These are phyloP conservation scores for Euptelea pleiosperma DNA, from an alignment of 164 flowering plant species.

Conservation along the genomic window DNA sequence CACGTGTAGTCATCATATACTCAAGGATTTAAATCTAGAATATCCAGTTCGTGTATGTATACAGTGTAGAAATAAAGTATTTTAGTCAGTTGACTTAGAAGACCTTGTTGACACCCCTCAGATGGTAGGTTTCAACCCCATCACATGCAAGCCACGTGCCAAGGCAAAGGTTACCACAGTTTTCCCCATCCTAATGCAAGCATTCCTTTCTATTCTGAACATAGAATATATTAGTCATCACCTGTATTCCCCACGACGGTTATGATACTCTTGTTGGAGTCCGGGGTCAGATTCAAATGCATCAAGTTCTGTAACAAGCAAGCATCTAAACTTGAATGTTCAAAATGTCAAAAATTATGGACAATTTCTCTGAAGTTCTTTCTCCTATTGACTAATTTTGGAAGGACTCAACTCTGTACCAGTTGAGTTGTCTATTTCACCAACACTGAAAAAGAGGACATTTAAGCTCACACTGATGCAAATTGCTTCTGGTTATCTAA, in stretches of 20 bases:
- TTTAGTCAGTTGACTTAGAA: no score
- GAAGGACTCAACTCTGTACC: background rate
- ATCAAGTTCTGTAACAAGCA: conserved; percentile 25
- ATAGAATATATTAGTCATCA: conserved; percentile 10
- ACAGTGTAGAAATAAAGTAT: background rate
- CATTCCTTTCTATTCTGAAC: background rate
- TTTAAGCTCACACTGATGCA: background rate
- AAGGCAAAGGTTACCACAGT: no score
- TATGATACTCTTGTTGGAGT: conserved; percentile 49
- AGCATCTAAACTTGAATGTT: conserved; percentile 5
- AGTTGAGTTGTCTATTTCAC: background rate
- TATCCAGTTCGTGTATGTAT: no score
- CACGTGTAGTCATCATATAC: no score
- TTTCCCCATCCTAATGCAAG: background rate
- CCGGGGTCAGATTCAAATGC: conserved; percentile 61
- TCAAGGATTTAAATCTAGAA: no score
- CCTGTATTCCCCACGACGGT: conserved; percentile 81
- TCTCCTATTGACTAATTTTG: background rate
- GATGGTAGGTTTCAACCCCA: background rate
- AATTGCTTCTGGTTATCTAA: background rate
- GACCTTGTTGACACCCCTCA: background rate
- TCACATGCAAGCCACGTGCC: background rate
- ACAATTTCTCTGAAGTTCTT: background rate
- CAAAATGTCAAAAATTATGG: conserved; percentile 6
- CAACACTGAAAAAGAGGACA: no score